Conservation (phyloP, 257 asterid species). For the Fraxinus anomala region DNA sequence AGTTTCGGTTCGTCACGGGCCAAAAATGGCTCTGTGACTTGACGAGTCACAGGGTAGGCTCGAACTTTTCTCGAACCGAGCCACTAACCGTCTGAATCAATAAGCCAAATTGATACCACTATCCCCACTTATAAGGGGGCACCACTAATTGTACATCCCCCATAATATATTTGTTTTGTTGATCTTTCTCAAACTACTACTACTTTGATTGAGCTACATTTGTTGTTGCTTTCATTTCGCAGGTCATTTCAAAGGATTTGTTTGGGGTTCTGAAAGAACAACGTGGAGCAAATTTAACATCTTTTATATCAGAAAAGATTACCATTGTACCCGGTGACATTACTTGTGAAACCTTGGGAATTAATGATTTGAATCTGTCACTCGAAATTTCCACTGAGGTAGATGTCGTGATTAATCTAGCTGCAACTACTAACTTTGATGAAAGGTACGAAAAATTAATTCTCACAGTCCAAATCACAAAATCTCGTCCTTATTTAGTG, state of each 20-base stretch:
- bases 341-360: slow-evolving; percentile 43
- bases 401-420: slow-evolving; percentile 53
- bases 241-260: slow-evolving; percentile 56
- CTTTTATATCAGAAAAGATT: slow-evolving; percentile 35
- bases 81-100: too few relatives aligned
- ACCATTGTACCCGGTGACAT: slow-evolving; percentile 48
- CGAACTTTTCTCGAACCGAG: too few relatives aligned
- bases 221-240: not conserved
- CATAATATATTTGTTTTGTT: too few relatives aligned
- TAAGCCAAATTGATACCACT: too few relatives aligned
- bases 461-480: not conserved
- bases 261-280: slow-evolving; percentile 46
- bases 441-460: slow-evolving; percentile 42
- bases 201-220: not conserved
- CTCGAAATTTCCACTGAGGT: slow-evolving; percentile 36
- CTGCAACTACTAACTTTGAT: slow-evolving; percentile 65
- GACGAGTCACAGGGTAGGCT: too few relatives aligned
- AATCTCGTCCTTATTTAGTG: not conserved
- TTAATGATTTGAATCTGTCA: slow-evolving; percentile 33
- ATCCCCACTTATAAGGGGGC: too few relatives aligned
- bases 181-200: too few relatives aligned
- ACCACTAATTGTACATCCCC: too few relatives aligned
- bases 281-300: slow-evolving; percentile 35
- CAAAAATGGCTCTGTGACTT: too few relatives aligned
- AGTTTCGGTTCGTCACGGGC: too few relatives aligned